phyloP scores from a whole-genome alignment of 306 rosid genomes.

The Cicer pinnatifidum region DNA sequence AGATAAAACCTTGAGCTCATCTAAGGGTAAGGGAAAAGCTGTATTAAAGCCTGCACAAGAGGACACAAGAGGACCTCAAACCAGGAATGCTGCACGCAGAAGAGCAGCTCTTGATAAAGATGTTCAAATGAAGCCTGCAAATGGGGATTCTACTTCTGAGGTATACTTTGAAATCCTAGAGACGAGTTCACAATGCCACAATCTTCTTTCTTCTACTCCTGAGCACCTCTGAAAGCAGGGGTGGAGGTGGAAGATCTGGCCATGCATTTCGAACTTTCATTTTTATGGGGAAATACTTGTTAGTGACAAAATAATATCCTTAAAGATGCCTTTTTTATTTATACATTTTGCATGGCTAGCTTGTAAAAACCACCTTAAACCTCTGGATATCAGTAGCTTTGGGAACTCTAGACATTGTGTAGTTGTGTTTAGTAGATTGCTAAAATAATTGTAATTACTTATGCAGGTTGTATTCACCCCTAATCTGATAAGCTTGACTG shows the following conservation, averaged over 20 bases:
- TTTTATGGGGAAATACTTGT: not conserved
- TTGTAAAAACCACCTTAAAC: not conserved
- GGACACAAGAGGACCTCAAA: constrained; percentile 88
- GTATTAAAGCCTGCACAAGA: constrained; percentile 84
- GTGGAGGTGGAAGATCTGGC: constrained; percentile 11
- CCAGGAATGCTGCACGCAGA: constrained; percentile 89
- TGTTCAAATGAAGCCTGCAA: constrained; percentile 68
- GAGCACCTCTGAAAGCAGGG: not conserved
- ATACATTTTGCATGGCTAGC: constrained; percentile 16
- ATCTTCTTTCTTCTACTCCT: not conserved
- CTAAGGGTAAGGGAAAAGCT: constrained; percentile 98
- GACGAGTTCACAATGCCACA: not conserved
- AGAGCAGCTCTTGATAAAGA: constrained; percentile 89
- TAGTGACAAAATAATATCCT: constrained; percentile 6
- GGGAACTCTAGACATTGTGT: not conserved
- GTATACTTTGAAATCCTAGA: constrained; percentile 51
- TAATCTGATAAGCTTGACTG: not conserved
- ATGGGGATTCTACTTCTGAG: constrained; percentile 97
- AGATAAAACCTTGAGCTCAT: constrained; percentile 79
- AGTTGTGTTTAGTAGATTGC: not conserved
- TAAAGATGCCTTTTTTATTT: not conserved
- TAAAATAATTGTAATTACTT: not conserved
- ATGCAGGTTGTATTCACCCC: not conserved
- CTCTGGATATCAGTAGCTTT: constrained; percentile 15
- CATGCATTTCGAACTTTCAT: not conserved